phyloP scores from a whole-genome alignment of 148 eudicot genomes.

The Pharnaceum exiguum region DNA sequence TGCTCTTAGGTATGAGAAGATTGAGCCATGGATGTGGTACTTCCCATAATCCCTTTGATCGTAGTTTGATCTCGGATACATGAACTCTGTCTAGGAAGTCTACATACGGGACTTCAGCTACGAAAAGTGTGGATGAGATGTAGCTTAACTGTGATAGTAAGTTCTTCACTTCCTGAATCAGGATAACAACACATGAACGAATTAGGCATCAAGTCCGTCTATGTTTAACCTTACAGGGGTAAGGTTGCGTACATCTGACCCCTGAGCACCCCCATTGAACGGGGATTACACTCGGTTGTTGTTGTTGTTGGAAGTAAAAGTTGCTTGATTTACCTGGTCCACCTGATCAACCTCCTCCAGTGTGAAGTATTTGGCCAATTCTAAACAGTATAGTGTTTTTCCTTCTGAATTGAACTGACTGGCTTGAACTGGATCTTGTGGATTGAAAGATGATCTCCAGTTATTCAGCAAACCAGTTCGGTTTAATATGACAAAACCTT shows the following conservation, averaged over 20 bases:
- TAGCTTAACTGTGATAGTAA: constrained; percentile 54
- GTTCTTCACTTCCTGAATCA: constrained; percentile 47
- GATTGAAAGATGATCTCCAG: constrained; percentile 82
- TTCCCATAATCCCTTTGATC: constrained; percentile 72
- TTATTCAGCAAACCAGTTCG: constrained; percentile 56
- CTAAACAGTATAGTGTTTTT: constrained; percentile 59
- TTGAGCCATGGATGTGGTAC: constrained; percentile 95
- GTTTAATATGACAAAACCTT: constrained; percentile 75
- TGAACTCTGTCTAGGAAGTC: constrained; percentile 84
- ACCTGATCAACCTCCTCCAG: constrained; percentile 26
- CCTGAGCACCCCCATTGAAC: too few relatives aligned
- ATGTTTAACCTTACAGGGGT: too few relatives aligned
- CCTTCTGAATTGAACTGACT: constrained; percentile 65
- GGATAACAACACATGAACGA: constrained; percentile 13
- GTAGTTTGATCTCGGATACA: constrained; percentile 56
- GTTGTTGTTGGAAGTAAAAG: background rate
- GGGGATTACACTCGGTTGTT: too few relatives aligned
- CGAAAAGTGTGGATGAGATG: constrained; percentile 60
- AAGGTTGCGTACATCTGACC: too few relatives aligned
- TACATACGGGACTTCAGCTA: constrained; percentile 52
- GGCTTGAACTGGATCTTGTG: constrained; percentile 72
- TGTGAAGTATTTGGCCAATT: constrained; percentile 57
- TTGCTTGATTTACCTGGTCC: constrained; percentile 41
- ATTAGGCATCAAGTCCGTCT: too few relatives aligned
- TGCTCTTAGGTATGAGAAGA: constrained; percentile 63